Evolutionary conservation across 2,329 filamentous ascomycete species (phyloP).

Genomic region (Aaosphaeria pasadenensis): DNA sequence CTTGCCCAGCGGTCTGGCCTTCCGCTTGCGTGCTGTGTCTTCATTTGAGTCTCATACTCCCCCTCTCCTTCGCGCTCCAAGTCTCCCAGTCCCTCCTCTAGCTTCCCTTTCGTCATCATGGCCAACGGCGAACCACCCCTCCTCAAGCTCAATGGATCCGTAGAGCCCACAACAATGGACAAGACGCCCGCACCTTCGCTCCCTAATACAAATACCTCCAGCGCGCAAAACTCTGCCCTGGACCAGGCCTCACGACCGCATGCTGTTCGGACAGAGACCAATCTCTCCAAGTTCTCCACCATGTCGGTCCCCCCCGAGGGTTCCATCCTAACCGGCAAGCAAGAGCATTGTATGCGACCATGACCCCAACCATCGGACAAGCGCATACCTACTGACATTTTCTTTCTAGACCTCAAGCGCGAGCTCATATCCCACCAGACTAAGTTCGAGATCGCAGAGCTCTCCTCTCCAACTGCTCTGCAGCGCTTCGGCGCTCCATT

Average conservation of each 20-base stretch:
- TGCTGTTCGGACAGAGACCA: conserved; percentile 26
- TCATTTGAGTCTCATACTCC: neutral
- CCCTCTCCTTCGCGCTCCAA: neutral
- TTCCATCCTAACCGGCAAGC: conserved; percentile 81
- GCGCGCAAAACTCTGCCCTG: conserved; percentile 2
- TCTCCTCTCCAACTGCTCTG: conserved; percentile 91
- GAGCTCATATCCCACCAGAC: conserved; percentile 91
- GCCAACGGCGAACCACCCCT: conserved; percentile 21
- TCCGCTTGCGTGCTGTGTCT: neutral
- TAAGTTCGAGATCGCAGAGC: conserved; percentile 82
- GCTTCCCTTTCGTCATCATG: conserved; percentile 18
- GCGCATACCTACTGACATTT: neutral
- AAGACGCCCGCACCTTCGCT: too few relatives aligned
- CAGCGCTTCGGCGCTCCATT: conserved; percentile 96
- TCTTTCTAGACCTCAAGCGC: conserved; percentile 76
- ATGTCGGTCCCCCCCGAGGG: conserved; percentile 52
- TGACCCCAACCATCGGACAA: neutral
- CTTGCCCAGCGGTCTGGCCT: conserved; percentile 1
- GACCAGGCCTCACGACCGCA: conserved; percentile 13
- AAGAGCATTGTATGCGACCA: conserved; percentile 77
- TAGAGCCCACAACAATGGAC: conserved; percentile 15
- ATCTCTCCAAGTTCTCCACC: conserved; percentile 38
- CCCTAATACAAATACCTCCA: neutral
- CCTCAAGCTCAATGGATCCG: conserved; percentile 33
- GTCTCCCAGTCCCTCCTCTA: neutral